A percentile compares a stretch with the other conserved stretches of the same genome.
These are phyloP conservation scores for maize (Zea mays) DNA, from an alignment of 176 grass and related monocot species.

Conservation along the genomic window Zm-B73-REFERENCE-NAM-5.0 NC_050100.1:144592501-144593000, in stretches of 20 bases:
- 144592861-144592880: slow-evolving; percentile 88
- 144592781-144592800: slow-evolving; percentile 85
- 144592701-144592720: slow-evolving; percentile 67
- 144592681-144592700: slow-evolving; percentile 48
- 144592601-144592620: slow-evolving; percentile 2
- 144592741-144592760: slow-evolving; percentile 91
- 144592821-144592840: slow-evolving; percentile 70
- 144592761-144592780: slow-evolving; percentile 62
- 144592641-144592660: neutral
- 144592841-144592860: slow-evolving; percentile 78
- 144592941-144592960: too few species aligned
- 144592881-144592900: slow-evolving; percentile 89
- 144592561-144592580: neutral
- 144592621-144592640: neutral
- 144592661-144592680: neutral
- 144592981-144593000: too few species aligned
- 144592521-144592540: neutral
- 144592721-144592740: slow-evolving; percentile 87
- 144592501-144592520: neutral
- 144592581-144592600: neutral
- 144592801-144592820: slow-evolving; percentile 82
- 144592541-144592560: neutral
- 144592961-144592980: too few species aligned
- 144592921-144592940: slow-evolving; percentile 68
- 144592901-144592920: slow-evolving; percentile 92